Percentiles rank a stretch among this genome's conserved stretches.
phyloP scores from a whole-genome alignment of 2,329 filamentous ascomycete genomes.

The Iodosphaeria phyllophila region DNA sequence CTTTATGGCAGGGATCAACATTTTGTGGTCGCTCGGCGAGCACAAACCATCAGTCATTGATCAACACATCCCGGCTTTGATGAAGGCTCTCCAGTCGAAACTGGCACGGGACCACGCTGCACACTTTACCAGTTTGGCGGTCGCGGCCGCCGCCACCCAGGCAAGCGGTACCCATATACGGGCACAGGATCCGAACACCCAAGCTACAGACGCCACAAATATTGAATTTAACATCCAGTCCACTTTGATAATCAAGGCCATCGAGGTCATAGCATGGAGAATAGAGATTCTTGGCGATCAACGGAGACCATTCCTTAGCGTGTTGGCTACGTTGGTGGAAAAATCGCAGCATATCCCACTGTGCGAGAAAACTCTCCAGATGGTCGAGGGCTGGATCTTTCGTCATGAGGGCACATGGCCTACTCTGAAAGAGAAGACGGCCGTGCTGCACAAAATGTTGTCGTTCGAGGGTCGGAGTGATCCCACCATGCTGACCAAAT shows the following conservation, averaged over 20 bases:
- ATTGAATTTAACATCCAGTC: conserved; percentile 82
- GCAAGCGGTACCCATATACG: conserved; percentile 19
- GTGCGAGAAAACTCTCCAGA: conserved; percentile 79
- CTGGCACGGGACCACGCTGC: conserved; percentile 85
- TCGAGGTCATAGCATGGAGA: conserved; percentile 76
- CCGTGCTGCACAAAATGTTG: conserved; percentile 97
- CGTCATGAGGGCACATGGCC: conserved; percentile 87
- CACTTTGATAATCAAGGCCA: conserved; percentile 80
- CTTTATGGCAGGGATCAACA: conserved; percentile 77
- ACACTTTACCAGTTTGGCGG: conserved; percentile 51
- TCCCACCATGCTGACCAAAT: conserved; percentile 73
- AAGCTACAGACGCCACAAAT: conserved; percentile 40
- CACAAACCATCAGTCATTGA: conserved; percentile 78
- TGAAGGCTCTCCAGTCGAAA: conserved; percentile 87
- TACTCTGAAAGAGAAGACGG: conserved; percentile 96
- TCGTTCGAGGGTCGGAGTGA: conserved; percentile 79
- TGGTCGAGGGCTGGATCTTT: conserved; percentile 96
- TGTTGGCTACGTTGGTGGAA: conserved; percentile 85
- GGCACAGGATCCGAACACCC: conserved; percentile 34
- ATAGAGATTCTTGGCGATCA: conserved; percentile 90
- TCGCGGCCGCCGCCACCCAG: conserved; percentile 33
- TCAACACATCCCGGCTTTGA: conserved; percentile 67
- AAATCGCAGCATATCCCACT: conserved; percentile 76
- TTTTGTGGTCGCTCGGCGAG: conserved; percentile 78
- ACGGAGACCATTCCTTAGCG: conserved; percentile 81